These are phyloP conservation scores for Escallonia rubra DNA, from an alignment of 129 eudicot genomes.

Conservation along the genomic window DNA sequence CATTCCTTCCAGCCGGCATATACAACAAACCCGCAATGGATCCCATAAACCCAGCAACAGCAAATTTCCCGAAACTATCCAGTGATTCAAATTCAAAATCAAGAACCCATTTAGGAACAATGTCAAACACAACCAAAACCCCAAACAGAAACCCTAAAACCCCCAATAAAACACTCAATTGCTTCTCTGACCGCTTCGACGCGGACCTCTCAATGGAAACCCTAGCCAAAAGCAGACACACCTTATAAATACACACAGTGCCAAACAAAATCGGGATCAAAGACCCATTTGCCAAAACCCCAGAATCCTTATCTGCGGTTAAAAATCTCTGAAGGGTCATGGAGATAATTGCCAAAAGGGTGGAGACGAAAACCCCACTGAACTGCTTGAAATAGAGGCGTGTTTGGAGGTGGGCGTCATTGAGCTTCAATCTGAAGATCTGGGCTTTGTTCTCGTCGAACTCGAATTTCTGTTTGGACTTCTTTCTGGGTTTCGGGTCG, in stretches of 20 bases:
- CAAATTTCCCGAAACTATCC: slow-evolving; percentile 64
- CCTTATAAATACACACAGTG: slow-evolving; percentile 40
- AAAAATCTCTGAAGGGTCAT: slow-evolving; percentile 46
- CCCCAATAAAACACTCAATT: slow-evolving; percentile 50
- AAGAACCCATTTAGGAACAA: slow-evolving; percentile 49
- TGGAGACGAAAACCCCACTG: slow-evolving; percentile 48
- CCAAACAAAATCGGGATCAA: slow-evolving; percentile 69
- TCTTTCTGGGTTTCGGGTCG: slow-evolving; percentile 63
- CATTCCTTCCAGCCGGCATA: slow-evolving; percentile 57
- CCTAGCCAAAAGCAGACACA: slow-evolving; percentile 34
- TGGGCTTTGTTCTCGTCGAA: slow-evolving; percentile 96
- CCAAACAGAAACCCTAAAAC: slow-evolving; percentile 41
- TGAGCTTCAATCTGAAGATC: slow-evolving; percentile 83
- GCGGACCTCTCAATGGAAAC: slow-evolving; percentile 76
- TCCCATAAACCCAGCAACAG: slow-evolving; percentile 56
- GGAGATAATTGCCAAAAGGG: slow-evolving; percentile 43
- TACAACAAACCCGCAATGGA: slow-evolving; percentile 56
- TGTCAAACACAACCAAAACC: slow-evolving; percentile 32
- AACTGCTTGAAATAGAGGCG: slow-evolving; percentile 65
- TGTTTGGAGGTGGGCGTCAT: slow-evolving; percentile 62
- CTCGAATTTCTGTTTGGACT: slow-evolving; percentile 54
- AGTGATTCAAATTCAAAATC: slow-evolving; percentile 54
- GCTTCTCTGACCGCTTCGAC: slow-evolving; percentile 63
- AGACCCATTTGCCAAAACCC: slow-evolving; percentile 59
- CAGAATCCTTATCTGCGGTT: slow-evolving; percentile 30